phyloP scores from a whole-genome alignment of 2,329 filamentous ascomycete genomes.

The Fusarium algeriense region DNA sequence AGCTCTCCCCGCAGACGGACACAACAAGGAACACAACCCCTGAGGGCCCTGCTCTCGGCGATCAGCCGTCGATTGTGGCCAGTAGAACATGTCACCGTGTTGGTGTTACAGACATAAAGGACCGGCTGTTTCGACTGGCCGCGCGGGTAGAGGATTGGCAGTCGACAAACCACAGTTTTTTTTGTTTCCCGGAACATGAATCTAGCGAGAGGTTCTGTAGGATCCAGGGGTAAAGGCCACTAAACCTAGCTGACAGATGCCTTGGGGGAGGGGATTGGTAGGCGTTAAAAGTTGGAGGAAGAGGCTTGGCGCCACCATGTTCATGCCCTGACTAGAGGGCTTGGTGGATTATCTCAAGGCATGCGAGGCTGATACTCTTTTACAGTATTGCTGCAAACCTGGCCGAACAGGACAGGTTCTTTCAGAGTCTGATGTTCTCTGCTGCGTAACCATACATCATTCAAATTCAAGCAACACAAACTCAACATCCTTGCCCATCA shows the following conservation, averaged over 20 bases:
- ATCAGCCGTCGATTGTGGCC: slow-evolving; percentile 32
- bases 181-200: slow-evolving; percentile 8
- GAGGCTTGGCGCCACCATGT: slow-evolving; percentile 18
- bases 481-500: slow-evolving; percentile 15
- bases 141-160: slow-evolving; percentile 40
- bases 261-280: slow-evolving; percentile 22
- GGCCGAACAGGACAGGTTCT: not conserved
- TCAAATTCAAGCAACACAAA: not conserved
- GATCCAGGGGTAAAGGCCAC: slow-evolving; percentile 31
- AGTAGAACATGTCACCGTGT: slow-evolving; percentile 33
- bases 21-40: slow-evolving; percentile 14
- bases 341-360: not conserved
- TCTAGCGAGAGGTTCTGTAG: not conserved
- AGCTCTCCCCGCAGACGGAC: slow-evolving; percentile 24
- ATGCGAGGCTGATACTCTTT: not conserved
- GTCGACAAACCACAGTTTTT: slow-evolving; percentile 8
- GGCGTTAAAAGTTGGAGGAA: slow-evolving; percentile 14
- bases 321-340: not conserved
- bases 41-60: slow-evolving; percentile 19
- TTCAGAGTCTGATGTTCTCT: not conserved
- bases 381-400: not conserved
- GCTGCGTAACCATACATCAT: slow-evolving; percentile 16
- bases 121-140: slow-evolving; percentile 43
- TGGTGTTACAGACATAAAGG: slow-evolving; percentile 40
- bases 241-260: slow-evolving; percentile 26